These are phyloP conservation scores for Pseudogymnoascus sp. DNA, from an alignment of 2,329 filamentous ascomycete species.

Conservation along the genomic window DNA sequence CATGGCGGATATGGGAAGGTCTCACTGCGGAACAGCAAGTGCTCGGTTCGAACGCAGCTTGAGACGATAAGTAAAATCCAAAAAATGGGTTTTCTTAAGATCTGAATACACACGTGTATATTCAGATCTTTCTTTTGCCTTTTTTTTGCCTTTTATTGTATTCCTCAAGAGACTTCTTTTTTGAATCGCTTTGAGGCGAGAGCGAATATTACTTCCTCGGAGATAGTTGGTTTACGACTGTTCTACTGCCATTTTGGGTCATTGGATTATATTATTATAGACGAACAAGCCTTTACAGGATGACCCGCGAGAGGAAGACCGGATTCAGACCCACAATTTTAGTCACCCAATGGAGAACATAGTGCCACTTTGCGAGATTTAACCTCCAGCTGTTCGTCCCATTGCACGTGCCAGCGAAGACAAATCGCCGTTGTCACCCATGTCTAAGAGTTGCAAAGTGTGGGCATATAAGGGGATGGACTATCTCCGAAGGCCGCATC, in stretches of 20 bases:
- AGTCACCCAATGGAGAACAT: no score
- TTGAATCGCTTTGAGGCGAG: not conserved
- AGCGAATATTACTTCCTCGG: not conserved
- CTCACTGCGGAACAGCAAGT: not conserved
- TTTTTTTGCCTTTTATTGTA: not conserved
- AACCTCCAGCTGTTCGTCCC: no score
- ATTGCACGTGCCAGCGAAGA: no score
- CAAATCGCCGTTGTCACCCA: no score
- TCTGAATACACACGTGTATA: not conserved
- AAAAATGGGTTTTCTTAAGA: slow-evolving; percentile 1
- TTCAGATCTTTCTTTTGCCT: not conserved
- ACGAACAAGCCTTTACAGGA: no score
- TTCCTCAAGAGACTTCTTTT: not conserved
- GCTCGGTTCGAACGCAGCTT: not conserved
- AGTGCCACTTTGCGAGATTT: no score
- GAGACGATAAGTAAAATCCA: not conserved
- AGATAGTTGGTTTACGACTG: not conserved
- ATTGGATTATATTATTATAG: not conserved
- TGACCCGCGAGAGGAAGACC: no score
- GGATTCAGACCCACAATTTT: no score
- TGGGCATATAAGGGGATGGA: no score
- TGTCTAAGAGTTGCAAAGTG: no score
- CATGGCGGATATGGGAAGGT: not conserved
- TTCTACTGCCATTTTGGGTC: not conserved
- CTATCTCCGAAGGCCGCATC: no score